phyloP scores from a whole-genome alignment of 305 asterid genomes.

The Fraxinus angustifolia region DNA sequence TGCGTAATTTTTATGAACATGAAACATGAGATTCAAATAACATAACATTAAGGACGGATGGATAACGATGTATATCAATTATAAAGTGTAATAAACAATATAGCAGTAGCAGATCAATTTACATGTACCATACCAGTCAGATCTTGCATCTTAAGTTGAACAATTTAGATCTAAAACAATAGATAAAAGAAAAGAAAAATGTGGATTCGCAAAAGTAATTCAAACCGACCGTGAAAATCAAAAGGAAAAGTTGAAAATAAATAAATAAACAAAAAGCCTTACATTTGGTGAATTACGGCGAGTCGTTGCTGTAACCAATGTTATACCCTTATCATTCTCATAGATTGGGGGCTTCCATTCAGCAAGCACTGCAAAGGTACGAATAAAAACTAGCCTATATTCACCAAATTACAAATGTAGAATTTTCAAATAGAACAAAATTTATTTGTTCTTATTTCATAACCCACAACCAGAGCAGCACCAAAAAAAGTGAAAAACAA shows the following conservation, averaged over 20 bases:
- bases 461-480: conserved; percentile 6
- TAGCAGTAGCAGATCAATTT: conserved; percentile 1
- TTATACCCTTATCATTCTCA: conserved; percentile 63
- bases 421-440: neutral
- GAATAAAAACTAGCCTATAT: conserved; percentile 16
- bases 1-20: neutral
- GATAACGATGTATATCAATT: neutral
- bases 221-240: neutral
- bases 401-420: neutral
- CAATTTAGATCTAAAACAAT: neutral
- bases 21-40: conserved; percentile 6
- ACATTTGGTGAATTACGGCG: conserved; percentile 92
- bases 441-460: conserved; percentile 5
- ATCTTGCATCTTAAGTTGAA: neutral
- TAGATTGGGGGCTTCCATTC: conserved; percentile 95
- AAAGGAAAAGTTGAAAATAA: conserved; percentile 1
- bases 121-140: neutral
- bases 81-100: neutral
- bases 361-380: conserved; percentile 60
- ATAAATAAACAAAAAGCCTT: conserved; percentile 21
- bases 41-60: neutral
- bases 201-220: neutral
- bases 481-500: neutral
- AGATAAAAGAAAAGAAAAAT: neutral
- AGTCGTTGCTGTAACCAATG: conserved; percentile 77